phyloP scores from a whole-genome alignment of 1,284 basidiomycete species.

The Heterobasidion occidentale region DNA sequence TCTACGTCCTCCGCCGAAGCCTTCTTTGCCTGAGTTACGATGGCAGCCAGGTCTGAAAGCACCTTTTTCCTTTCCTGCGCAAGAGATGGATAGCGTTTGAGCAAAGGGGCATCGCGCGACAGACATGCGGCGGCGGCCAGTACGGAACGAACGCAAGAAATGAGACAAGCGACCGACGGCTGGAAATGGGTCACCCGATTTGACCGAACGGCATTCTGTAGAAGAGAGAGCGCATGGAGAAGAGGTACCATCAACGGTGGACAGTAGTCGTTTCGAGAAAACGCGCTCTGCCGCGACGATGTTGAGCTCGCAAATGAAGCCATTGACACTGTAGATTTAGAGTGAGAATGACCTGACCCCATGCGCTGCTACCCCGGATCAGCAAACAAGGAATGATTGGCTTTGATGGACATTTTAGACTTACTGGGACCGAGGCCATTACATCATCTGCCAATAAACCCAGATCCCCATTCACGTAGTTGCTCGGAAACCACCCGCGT shows the following conservation, averaged over 20 bases:
- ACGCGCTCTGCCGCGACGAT: conserved; percentile 11
- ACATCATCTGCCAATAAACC: conserved; percentile 47
- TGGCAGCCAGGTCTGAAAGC: conserved; percentile 72
- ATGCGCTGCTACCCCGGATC: conserved; percentile 2
- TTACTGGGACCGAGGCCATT: conserved; percentile 31
- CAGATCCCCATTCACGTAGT: conserved; percentile 68
- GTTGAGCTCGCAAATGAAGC: conserved; percentile 8
- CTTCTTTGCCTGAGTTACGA: conserved; percentile 80
- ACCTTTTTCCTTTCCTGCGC: conserved; percentile 79
- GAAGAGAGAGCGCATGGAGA: conserved; percentile 76
- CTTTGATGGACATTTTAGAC: conserved; percentile 16
- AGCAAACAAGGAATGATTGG: not conserved
- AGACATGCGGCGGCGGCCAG: conserved; percentile 83
- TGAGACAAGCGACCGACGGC: conserved; percentile 81
- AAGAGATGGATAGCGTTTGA: conserved; percentile 62
- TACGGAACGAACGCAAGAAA: conserved; percentile 90
- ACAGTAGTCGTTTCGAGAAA: conserved; percentile 41
- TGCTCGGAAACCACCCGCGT: conserved; percentile 99
- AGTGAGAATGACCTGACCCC: conserved; percentile 11
- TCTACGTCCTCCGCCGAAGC: conserved; percentile 50
- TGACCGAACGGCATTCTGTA: conserved; percentile 77
- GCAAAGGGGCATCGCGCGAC: conserved; percentile 70
- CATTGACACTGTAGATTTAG: conserved; percentile 9
- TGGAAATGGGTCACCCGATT: conserved; percentile 78
- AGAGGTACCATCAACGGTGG: conserved; percentile 72